Evolutionary conservation across 306 rosid species (phyloP).

Genomic region (Fagus sylvatica): DNA sequence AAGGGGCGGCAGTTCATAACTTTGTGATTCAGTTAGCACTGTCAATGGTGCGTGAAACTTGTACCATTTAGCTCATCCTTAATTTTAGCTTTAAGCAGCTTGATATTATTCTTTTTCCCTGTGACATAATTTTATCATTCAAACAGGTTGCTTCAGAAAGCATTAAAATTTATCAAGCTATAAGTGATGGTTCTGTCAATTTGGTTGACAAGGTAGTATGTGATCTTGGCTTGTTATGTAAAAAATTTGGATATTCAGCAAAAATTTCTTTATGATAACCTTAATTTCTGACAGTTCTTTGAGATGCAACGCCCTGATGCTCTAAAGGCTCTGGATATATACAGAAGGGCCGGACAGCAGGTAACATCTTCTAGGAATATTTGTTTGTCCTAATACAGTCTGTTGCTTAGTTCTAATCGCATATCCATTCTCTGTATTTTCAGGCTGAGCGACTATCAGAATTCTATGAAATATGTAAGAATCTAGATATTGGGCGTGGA

Average conservation of each 20-base stretch:
- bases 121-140: constrained; percentile 35
- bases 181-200: constrained; percentile 92
- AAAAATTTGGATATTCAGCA: constrained; percentile 30
- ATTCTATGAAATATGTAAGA: constrained; percentile 90
- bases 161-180: constrained; percentile 90
- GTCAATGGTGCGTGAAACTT: constrained; percentile 64
- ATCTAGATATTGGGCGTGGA: constrained; percentile 88
- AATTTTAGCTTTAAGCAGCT: constrained; percentile 15
- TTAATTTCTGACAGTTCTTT: constrained; percentile 67
- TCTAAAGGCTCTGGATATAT: constrained; percentile 83
- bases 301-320: constrained; percentile 96
- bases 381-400: constrained; percentile 2
- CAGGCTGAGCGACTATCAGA: constrained; percentile 97
- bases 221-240: constrained; percentile 28
- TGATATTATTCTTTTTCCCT: neutral
- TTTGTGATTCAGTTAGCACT: constrained; percentile 86
- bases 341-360: constrained; percentile 94
- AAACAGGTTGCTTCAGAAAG: constrained; percentile 92
- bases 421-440: constrained; percentile 12
- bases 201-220: constrained; percentile 91
- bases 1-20: constrained; percentile 91
- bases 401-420: neutral
- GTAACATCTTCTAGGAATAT: constrained; percentile 39
- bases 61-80: constrained; percentile 9
- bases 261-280: constrained; percentile 29